Percentiles rank a stretch among this genome's conserved stretches.
Evolutionary conservation across 371 early-diverging fungal species (phyloP).

Genomic region (Syncephalastrum monosporum): DNA sequence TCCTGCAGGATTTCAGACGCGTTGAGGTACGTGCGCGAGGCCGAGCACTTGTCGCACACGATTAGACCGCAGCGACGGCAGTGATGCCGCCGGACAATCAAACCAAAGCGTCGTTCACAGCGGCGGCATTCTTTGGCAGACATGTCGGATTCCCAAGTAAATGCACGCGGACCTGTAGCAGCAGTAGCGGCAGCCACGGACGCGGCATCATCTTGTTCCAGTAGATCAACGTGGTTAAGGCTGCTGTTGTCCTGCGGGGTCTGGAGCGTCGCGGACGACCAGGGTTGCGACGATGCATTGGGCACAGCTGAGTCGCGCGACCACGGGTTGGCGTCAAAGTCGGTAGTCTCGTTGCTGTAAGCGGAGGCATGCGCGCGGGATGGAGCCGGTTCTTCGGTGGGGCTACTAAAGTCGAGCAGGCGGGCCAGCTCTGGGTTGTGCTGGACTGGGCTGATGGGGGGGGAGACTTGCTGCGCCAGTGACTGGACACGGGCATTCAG

Average conservation of each 20-base stretch:
- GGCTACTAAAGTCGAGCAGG: constrained; percentile 31
- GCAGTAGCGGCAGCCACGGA: neutral
- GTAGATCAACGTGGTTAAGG: constrained; percentile 31
- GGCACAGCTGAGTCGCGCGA: constrained; percentile 19
- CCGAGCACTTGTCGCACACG: constrained; percentile 75
- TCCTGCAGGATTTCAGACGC: constrained; percentile 56
- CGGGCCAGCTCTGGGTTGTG: constrained; percentile 45
- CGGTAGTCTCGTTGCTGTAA: constrained; percentile 11
- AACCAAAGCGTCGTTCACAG: constrained; percentile 65
- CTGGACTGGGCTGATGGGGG: constrained; percentile 33
- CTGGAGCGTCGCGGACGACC: neutral
- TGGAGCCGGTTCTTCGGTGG: constrained; percentile 2
- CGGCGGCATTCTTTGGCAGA: constrained; percentile 65
- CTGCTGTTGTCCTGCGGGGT: constrained; percentile 1
- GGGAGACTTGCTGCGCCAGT: constrained; percentile 29
- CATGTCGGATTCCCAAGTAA: constrained; percentile 73
- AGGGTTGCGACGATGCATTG: constrained; percentile 7
- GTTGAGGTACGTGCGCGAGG: constrained; percentile 50
- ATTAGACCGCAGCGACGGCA: constrained; percentile 87
- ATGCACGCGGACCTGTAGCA: constrained; percentile 19
- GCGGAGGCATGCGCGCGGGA: neutral
- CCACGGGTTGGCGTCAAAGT: constrained; percentile 49
- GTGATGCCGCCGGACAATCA: constrained; percentile 75
- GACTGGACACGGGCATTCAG: constrained; percentile 31
- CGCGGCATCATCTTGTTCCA: constrained; percentile 22